A percentile compares a stretch with the other conserved stretches of the same genome.
phyloP scores from a whole-genome alignment of 331 rosid species.

The Erythrophleum ivorense region DNA sequence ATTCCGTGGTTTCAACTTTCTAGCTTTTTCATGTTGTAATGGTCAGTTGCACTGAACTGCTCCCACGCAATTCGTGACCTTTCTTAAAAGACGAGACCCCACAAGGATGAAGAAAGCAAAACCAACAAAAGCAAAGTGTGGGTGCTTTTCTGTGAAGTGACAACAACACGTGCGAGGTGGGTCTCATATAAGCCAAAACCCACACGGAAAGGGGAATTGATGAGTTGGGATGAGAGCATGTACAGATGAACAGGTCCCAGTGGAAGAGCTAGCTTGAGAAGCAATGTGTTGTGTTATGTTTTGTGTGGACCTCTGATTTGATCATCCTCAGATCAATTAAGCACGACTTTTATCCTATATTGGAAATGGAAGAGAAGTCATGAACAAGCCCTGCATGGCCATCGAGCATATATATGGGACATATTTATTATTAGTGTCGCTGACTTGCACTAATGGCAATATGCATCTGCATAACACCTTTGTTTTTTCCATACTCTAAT shows the following conservation, averaged over 20 bases:
- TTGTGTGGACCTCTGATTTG: conserved; percentile 23
- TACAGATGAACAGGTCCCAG: not conserved
- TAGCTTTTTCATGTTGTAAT: not conserved
- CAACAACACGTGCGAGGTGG: conserved; percentile 50
- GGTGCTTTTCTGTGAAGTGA: conserved; percentile 15
- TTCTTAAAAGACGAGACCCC: not conserved
- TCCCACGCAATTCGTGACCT: not conserved
- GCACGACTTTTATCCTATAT: not conserved
- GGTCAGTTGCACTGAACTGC: not conserved
- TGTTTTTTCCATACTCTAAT: not conserved
- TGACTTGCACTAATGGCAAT: conserved; percentile 12
- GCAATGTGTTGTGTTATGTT: not conserved
- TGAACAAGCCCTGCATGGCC: conserved; percentile 5
- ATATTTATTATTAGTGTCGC: conserved; percentile 15
- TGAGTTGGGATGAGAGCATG: conserved; percentile 21
- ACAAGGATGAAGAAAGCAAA: not conserved
- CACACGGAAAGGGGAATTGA: not conserved
- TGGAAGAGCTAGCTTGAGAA: not conserved
- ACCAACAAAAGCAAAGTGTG: not conserved
- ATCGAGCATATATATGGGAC: not conserved
- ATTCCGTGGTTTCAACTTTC: not conserved
- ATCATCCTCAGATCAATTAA: not conserved
- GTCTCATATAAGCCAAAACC: conserved; percentile 26
- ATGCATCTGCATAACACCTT: not conserved
- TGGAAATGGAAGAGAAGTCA: not conserved